A percentile compares a stretch with the other conserved stretches of the same genome.
These are phyloP conservation scores for Corylus heterophylla DNA, from an alignment of 306 rosid species.

Conservation along the genomic window DNA sequence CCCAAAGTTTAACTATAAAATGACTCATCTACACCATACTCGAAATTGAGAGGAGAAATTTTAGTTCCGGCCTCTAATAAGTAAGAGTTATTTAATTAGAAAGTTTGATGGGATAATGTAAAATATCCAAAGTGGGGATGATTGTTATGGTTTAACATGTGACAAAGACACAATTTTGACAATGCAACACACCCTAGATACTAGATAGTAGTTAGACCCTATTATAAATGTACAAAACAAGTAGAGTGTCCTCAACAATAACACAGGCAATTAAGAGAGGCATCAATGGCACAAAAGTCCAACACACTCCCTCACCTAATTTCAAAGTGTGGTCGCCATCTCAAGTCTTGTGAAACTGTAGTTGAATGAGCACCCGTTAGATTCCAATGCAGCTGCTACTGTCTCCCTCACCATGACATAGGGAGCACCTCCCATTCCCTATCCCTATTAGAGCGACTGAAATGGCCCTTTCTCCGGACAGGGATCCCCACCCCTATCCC, in stretches of 20 bases:
- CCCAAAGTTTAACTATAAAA: too few species aligned
- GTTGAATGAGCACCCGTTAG: not conserved
- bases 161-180: too few species aligned
- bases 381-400: slow-evolving; percentile 9
- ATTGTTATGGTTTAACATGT: too few species aligned
- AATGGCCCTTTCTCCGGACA: not conserved
- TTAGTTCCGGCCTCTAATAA: too few species aligned
- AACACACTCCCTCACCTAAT: slow-evolving; percentile 23
- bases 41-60: too few species aligned
- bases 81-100: too few species aligned
- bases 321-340: slow-evolving; percentile 32
- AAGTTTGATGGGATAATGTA: too few species aligned
- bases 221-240: slow-evolving; percentile 30
- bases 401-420: slow-evolving; percentile 32
- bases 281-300: slow-evolving; percentile 31
- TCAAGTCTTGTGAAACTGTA: not conserved
- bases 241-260: too few species aligned
- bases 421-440: not conserved
- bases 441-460: not conserved
- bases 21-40: too few species aligned
- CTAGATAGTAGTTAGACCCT: not conserved
- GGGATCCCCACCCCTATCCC: slow-evolving; percentile 16
- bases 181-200: too few species aligned
- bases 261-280: too few species aligned
- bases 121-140: too few species aligned